Base-by-base conservation (phyloP, 441 rosid genomes). In the Viola pubescens region DNA sequence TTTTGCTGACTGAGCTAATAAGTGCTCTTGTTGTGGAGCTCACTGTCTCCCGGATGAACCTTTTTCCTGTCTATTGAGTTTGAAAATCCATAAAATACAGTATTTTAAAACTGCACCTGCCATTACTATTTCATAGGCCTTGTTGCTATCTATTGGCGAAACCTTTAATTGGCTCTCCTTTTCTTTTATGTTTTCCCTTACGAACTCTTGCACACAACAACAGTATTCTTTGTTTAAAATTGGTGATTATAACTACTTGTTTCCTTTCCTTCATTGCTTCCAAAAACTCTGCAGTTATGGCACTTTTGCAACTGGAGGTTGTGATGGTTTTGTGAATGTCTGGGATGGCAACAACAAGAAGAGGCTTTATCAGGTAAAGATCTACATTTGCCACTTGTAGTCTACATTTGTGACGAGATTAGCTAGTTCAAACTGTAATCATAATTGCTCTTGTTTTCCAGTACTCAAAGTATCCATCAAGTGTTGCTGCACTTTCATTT, bases 321-420 rank as follows among this genome's bases (percentile, higher is more conserved):
- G 97, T 74, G 97, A 94, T 73, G 97, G 99, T 68, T 94, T 86
- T 63, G 88, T 90, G 37, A 94, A 94, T 50, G 91, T 88, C 3
- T 90, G 96, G 99, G 99, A 94, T 60, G 96, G 96, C 12, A 88
- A 86, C 86, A 94, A 94, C 80, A 94, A 94, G 72, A 90, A 88
- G 85, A 83, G 97, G 75, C 85, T 94, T 60, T 88, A 90, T 73
- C 99, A 94, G 88, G 97, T 92, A 75, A 52, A 34, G 44, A 26
- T 44, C 60, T 48, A 6, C 13, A 13, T 13, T 5, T 49, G 58
- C 44, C 4, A 12, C 2, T 60, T 55, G 34, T 37, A 13, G 52
- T 61, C 54, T 37, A 43, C 40, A 44, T 14, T 3, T 14, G 2
- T 5, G 26, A 63, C 13, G 49, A 38, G 9, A 42, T 8, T 43